Base-by-base conservation (phyloP, 306 rosid species). In the Luffa aegyptiaca region DNA sequence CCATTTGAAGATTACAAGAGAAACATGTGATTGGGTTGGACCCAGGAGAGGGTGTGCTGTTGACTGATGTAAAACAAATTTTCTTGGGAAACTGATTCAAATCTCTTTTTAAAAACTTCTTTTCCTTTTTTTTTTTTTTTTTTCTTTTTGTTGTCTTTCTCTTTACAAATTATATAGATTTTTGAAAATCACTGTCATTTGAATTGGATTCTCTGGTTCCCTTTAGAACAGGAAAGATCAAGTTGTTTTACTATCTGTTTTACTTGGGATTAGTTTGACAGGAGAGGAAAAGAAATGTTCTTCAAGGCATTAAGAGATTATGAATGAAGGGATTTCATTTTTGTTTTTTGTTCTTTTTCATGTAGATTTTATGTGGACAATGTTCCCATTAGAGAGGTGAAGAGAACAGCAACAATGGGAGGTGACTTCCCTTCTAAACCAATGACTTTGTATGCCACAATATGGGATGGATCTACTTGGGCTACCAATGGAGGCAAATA, bases 401-500 rank as follows among this genome's bases (percentile, higher is more conserved):
- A 87, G 89, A 85, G 89, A 86, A 88, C 92, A 83, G 84, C 88
- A 73, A 83, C 93, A 0, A 90, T 91, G 97, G 92, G 97, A 70
- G 98, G 97, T 76, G 98, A 92, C 77, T 95, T 90, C 79, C 98
- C 98, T 7, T 82, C 97, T 55, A 95, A 95, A 88, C 92, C 97
- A 82, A 95, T 95, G 98, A 90, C 93, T 69, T 82, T 95, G 66
- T 92, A 92, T 84, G 97, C 97, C 10, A 95, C 98, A 76, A 92
- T 95, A 79, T 95, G 98, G 98, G 98, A 95, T 88, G 98, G 88
- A 69, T 95, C 98, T 41, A 87, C 82, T 80, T 95, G 98, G 98
- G 98, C 97, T 42, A 95, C 98, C 65, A 91, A 95, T 86, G 98
- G 97, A 12, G 98, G 98, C 13, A 92, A 91, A 83, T 95, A 95